Percentiles rank a stretch among this genome's conserved stretches.
Conservation (phyloP, 371 early-diverging fungal genomes). For the Encephalitozoon cuniculi region DNA sequence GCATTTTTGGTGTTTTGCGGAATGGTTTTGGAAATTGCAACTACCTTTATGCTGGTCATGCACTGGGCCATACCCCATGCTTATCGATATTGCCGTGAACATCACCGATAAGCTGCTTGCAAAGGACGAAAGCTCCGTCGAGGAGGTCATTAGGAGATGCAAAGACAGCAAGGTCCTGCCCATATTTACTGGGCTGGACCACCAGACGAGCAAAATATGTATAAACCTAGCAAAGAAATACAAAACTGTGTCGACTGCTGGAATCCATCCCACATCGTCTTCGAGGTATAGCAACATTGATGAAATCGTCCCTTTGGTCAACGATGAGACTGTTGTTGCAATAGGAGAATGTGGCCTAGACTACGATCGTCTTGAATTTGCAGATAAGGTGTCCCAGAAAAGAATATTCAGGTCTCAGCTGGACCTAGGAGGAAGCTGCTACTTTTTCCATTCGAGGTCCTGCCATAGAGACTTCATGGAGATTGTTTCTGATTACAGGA, state of each 20-base stretch:
- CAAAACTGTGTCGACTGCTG: slow-evolving; percentile 47
- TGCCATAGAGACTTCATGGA: slow-evolving; percentile 61
- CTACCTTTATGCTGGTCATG: background rate
- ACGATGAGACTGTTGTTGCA: slow-evolving; percentile 63
- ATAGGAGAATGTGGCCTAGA: slow-evolving; percentile 66
- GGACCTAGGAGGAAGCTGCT: slow-evolving; percentile 41
- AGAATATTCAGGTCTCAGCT: slow-evolving; percentile 61
- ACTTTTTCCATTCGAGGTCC: slow-evolving; percentile 63
- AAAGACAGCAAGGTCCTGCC: slow-evolving; percentile 33
- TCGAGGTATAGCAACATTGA: background rate
- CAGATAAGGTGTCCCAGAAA: slow-evolving; percentile 60
- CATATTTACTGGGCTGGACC: slow-evolving; percentile 52
- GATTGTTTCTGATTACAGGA: slow-evolving; percentile 47
- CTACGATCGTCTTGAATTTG: slow-evolving; percentile 61
- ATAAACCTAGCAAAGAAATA: slow-evolving; percentile 38
- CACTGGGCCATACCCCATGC: background rate
- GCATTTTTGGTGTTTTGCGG: background rate
- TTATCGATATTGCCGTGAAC: slow-evolving; percentile 57
- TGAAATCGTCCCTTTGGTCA: slow-evolving; percentile 47
- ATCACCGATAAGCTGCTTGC: slow-evolving; percentile 36
- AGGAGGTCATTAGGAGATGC: slow-evolving; percentile 33
- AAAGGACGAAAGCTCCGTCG: slow-evolving; percentile 3
- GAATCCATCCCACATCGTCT: slow-evolving; percentile 53
- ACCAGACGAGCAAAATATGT: slow-evolving; percentile 13
- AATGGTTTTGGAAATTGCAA: background rate